Evolutionary conservation across 1,139 yeast genomes (phyloP), one percentile per base, ranked within the genome.

Genomic region (Saccharomycopsis hybrid): DNA sequence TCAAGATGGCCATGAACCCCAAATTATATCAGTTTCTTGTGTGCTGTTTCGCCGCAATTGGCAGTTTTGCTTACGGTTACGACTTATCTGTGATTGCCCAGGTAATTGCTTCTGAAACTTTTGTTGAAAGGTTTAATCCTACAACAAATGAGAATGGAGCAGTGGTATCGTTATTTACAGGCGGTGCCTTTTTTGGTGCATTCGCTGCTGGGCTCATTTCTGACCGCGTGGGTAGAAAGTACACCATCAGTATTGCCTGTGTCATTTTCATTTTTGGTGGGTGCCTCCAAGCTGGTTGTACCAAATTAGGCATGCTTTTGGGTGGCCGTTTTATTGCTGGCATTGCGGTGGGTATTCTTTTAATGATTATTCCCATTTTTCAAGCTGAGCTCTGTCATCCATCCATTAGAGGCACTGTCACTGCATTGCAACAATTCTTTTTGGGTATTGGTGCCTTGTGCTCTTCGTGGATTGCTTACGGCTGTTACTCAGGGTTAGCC

Each of bases 131-230:
- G 13, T 56, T 62, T 40, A 43, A 57, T 44, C 65, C 66, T 1
- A 53, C 60, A 5, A 47, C 58, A 7, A 56, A 59, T 47, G 65
- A 62, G 49, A 48, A 41, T 1, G 60, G 66, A 49, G 65, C 65
- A 1, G 61, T 64, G 37, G 67, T 64, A 2, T 59, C 65, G 5
- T 54, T 63, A 36, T 62, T 64, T 51, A 62, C 66, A 1, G 66
- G 63, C 8, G 66, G 67, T 40, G 66, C 66, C 29, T 63, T 62
- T 44, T 59, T 62, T 49, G 67, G 67, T 11, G 61, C 66, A 11
- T 57, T 63, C 18, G 47, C 56, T 39, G 66, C 58, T 56, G 52
- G 58, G 30, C 48, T 50, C 18, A 40, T 52, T 25, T 49, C 52
- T 25, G 61, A 59, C 43, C 39, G 41, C 33, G 43, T 50, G 7